Conservation (phyloP, 805 yeast genomes). For the Helenozyma rhizophorensis region DNA sequence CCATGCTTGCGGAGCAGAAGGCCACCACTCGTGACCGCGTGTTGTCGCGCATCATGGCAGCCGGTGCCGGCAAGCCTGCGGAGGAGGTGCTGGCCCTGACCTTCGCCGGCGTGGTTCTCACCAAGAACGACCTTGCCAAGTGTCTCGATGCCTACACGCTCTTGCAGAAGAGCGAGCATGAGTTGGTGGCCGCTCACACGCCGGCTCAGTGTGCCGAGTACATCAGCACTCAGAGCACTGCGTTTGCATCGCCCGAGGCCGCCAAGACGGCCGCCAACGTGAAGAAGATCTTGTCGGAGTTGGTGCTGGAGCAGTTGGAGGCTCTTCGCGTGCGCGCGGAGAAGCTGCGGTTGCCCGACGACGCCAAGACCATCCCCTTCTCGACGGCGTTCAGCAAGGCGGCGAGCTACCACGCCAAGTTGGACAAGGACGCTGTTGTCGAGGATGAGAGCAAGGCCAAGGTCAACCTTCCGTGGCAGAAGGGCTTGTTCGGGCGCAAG, state of each 20-base stretch:
- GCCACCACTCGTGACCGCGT: slow-evolving; percentile 44
- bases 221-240: slow-evolving; percentile 33
- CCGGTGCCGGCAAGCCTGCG: slow-evolving; percentile 23
- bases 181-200: slow-evolving; percentile 17
- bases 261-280: slow-evolving; percentile 29
- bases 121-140: slow-evolving; percentile 26
- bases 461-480: slow-evolving; percentile 77
- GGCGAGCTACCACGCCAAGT: slow-evolving; percentile 29
- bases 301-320: slow-evolving; percentile 32
- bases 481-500: slow-evolving; percentile 69
- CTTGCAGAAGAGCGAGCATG: slow-evolving; percentile 25
- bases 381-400: slow-evolving; percentile 23
- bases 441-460: slow-evolving; percentile 49
- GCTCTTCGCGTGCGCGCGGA: slow-evolving; percentile 26
- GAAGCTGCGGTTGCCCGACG: slow-evolving; percentile 25
- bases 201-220: slow-evolving; percentile 19
- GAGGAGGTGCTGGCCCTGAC: slow-evolving; percentile 14
- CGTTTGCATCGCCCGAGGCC: slow-evolving; percentile 25
- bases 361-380: slow-evolving; percentile 24
- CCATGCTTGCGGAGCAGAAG: slow-evolving; percentile 40
- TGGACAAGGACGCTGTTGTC: slow-evolving; percentile 40
- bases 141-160: slow-evolving; percentile 30
- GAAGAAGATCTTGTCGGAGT: slow-evolving; percentile 33
- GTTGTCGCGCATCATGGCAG: slow-evolving; percentile 39
- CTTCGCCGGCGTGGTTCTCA: slow-evolving; percentile 13